Percentiles rank a stretch among this genome's conserved stretches.
Evolutionary conservation across 2,329 filamentous ascomycete species (phyloP).

Genomic region (Diaporthe destruens): DNA sequence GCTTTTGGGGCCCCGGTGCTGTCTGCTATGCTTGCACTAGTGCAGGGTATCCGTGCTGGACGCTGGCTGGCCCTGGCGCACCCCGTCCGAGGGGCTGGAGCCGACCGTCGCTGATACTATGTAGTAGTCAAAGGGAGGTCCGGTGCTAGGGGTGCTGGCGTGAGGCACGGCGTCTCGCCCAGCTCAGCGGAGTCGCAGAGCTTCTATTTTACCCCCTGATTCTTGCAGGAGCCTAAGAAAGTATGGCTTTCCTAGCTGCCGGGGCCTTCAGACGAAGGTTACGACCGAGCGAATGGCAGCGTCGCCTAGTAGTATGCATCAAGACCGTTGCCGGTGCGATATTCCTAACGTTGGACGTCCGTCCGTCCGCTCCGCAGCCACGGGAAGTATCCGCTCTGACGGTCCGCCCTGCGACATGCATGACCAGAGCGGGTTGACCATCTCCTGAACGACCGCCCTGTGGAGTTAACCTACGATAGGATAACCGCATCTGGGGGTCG

Average conservation of each 20-base stretch:
- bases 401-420: slow-evolving; percentile 52
- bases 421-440: slow-evolving; percentile 50
- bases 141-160: slow-evolving; percentile 14
- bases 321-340: slow-evolving; percentile 48
- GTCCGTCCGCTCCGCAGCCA: slow-evolving; percentile 51
- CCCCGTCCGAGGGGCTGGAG: slow-evolving; percentile 49
- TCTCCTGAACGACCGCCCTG: not conserved
- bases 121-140: slow-evolving; percentile 41
- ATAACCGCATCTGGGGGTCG: no score
- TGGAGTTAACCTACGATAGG: no score
- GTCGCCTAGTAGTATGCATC: slow-evolving; percentile 37
- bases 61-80: slow-evolving; percentile 50
- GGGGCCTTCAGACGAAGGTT: slow-evolving; percentile 17
- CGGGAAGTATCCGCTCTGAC: slow-evolving; percentile 45
- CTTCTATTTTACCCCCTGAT: not conserved
- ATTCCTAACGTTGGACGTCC: slow-evolving; percentile 47
- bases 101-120: slow-evolving; percentile 47
- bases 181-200: not conserved
- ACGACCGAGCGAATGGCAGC: slow-evolving; percentile 39
- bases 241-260: not conserved
- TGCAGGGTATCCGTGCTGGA: slow-evolving; percentile 45
- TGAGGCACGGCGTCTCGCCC: slow-evolving; percentile 10
- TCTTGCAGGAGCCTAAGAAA: slow-evolving; percentile 9
- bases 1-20: slow-evolving; percentile 47
- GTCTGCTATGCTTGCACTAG: not conserved